These are phyloP conservation scores for Starmerella lactis-condensi DNA, from an alignment of 805 yeast species.

Conservation along the genomic window DNA sequence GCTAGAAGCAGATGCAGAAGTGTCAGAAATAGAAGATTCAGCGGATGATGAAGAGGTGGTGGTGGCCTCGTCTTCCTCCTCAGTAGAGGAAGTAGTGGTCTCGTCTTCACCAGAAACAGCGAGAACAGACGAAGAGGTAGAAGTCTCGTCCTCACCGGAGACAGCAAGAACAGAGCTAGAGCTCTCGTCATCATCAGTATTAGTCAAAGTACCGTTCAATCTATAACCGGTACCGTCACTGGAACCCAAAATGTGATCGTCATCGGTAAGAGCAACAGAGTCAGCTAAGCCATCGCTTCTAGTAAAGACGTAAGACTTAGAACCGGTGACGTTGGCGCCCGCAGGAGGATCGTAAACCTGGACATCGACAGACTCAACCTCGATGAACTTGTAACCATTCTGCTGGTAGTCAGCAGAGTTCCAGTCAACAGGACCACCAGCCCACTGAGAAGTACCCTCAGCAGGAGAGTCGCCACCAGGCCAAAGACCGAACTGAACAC, in stretches of 20 bases:
- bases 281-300: slow-evolving; percentile 29
- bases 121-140: slow-evolving; percentile 3
- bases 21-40: slow-evolving; percentile 8
- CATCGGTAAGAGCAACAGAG: slow-evolving; percentile 42
- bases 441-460: slow-evolving; percentile 56
- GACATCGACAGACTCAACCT: slow-evolving; percentile 40
- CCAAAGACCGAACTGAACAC: slow-evolving; percentile 48
- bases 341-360: slow-evolving; percentile 59
- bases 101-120: slow-evolving; percentile 9
- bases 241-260: slow-evolving; percentile 40
- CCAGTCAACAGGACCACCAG: slow-evolving; percentile 83
- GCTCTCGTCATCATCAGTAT: neutral
- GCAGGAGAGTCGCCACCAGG: slow-evolving; percentile 33
- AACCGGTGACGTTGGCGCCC: slow-evolving; percentile 30
- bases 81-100: slow-evolving; percentile 9
- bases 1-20: slow-evolving; percentile 2
- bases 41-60: slow-evolving; percentile 8
- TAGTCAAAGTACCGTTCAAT: slow-evolving; percentile 17
- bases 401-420: slow-evolving; percentile 48
- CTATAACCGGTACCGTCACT: slow-evolving; percentile 50
- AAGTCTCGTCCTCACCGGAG: slow-evolving; percentile 11
- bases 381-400: slow-evolving; percentile 67
- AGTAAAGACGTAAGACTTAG: slow-evolving; percentile 37
- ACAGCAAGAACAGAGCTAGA: slow-evolving; percentile 6
- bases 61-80: slow-evolving; percentile 4